Evolutionary conservation across 2,329 filamentous ascomycete genomes (phyloP).

Genomic region (Neophaeococcomyces aloes): DNA sequence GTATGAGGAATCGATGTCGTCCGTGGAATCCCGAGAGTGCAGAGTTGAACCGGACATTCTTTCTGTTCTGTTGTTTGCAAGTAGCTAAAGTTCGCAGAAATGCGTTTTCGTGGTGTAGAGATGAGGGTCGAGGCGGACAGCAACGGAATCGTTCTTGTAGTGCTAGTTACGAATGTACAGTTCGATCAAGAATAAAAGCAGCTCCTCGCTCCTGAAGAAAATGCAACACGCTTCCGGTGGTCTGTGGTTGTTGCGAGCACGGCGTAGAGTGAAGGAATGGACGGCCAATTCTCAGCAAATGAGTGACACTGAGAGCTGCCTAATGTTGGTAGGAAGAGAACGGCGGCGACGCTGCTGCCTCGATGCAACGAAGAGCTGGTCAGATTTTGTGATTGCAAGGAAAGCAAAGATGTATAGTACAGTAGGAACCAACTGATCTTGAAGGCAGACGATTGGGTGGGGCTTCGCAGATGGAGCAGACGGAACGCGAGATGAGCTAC

Average conservation of each 20-base stretch:
- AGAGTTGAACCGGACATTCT: conserved; percentile 6
- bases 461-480: conserved; percentile 8
- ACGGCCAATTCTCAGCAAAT: conserved; percentile 44
- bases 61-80: not conserved
- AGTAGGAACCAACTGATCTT: no score
- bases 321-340: conserved; percentile 22
- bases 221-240: not conserved
- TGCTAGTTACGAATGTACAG: not conserved
- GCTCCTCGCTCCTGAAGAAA: not conserved
- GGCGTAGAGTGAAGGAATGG: conserved; percentile 32
- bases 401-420: no score
- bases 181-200: no score
- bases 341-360: conserved; percentile 1
- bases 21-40: conserved; percentile 13
- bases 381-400: no score
- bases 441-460: no score
- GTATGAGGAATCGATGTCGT: conserved; percentile 38
- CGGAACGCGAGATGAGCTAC: not conserved
- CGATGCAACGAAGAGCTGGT: not conserved
- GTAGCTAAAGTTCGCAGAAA: no score
- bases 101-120: no score
- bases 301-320: conserved; percentile 52
- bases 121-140: no score
- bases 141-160: no score
- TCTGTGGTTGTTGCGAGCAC: not conserved